Conservation (phyloP, 2,329 filamentous ascomycete species). For the Colletotrichum echinochloae region DNA sequence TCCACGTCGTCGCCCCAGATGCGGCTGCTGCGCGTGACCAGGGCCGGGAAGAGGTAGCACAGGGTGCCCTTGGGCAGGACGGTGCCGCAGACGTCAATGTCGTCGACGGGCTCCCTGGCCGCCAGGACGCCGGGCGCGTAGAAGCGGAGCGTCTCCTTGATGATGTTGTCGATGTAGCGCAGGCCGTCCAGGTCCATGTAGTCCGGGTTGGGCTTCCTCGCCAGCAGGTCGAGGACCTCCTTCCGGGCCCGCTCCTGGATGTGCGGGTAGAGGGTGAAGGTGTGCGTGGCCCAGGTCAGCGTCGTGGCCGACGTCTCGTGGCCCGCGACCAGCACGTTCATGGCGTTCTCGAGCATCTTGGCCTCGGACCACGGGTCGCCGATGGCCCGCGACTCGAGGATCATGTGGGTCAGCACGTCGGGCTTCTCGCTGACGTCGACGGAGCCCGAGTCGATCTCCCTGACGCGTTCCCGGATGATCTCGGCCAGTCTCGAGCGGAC, state of each 20-base stretch:
- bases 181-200: constrained; percentile 53
- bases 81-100: constrained; percentile 50
- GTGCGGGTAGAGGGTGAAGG: constrained; percentile 51
- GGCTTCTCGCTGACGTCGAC: constrained; percentile 40
- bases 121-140: constrained; percentile 53
- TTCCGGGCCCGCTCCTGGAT: constrained; percentile 53
- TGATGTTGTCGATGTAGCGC: constrained; percentile 56
- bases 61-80: constrained; percentile 52
- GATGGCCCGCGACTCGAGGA: constrained; percentile 47
- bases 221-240: constrained; percentile 55
- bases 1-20: constrained; percentile 55
- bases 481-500: constrained; percentile 47
- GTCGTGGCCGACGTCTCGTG: constrained; percentile 59
- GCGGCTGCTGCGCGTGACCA: constrained; percentile 50
- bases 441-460: constrained; percentile 38
- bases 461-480: constrained; percentile 45
- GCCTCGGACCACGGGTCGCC: constrained; percentile 42
- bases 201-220: constrained; percentile 52
- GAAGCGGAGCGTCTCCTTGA: constrained; percentile 57
- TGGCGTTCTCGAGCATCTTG: constrained; percentile 53
- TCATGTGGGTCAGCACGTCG: constrained; percentile 50
- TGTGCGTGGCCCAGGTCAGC: constrained; percentile 56
- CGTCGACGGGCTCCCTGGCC: constrained; percentile 48
- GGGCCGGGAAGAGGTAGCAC: constrained; percentile 51
- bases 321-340: constrained; percentile 58